These are phyloP conservation scores for Aspergillus carlsbadensis DNA, from an alignment of 495 filamentous ascomycete genomes.

Conservation along the genomic window DNA sequence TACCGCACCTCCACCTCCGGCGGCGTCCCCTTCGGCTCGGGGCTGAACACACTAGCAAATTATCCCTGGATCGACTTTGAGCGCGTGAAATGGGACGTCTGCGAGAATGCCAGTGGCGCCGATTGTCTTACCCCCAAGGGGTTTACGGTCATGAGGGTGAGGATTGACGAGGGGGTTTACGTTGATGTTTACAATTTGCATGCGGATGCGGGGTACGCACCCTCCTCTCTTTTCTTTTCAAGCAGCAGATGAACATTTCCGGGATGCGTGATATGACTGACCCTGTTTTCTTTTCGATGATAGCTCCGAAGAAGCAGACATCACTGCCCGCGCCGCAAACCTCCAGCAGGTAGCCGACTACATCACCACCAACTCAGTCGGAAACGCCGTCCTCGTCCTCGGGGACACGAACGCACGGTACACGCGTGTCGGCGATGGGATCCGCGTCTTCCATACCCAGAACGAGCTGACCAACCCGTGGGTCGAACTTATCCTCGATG, in stretches of 20 bases:
- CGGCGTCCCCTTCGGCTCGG: conserved; percentile 57
- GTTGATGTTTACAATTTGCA: conserved; percentile 63
- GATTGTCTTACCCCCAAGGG: conserved; percentile 68
- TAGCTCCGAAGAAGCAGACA: conserved; percentile 42
- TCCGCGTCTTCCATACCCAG: conserved; percentile 43
- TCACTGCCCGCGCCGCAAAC: conserved; percentile 51
- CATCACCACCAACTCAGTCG: conserved; percentile 49
- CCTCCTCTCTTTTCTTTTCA: not conserved
- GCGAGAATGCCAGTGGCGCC: conserved; percentile 48
- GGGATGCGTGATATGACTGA: no score
- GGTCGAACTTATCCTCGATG: conserved; percentile 47
- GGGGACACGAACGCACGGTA: conserved; percentile 62
- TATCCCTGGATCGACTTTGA: conserved; percentile 54
- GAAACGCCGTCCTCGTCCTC: conserved; percentile 58
- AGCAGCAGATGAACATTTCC: not conserved
- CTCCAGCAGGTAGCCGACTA: conserved; percentile 54
- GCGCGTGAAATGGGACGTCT: conserved; percentile 57
- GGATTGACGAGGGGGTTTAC: conserved; percentile 46
- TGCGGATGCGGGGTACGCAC: conserved; percentile 53
- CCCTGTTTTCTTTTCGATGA: no score
- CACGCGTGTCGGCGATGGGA: conserved; percentile 50
- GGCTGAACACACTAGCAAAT: conserved; percentile 60
- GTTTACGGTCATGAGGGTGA: conserved; percentile 58
- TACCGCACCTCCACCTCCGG: conserved; percentile 61
- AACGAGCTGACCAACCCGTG: conserved; percentile 51